A percentile compares a stretch with the other conserved stretches of the same genome.
These are phyloP conservation scores for Boletus huronensis DNA, from an alignment of 768 basidiomycete genomes.

Conservation along the genomic window DNA sequence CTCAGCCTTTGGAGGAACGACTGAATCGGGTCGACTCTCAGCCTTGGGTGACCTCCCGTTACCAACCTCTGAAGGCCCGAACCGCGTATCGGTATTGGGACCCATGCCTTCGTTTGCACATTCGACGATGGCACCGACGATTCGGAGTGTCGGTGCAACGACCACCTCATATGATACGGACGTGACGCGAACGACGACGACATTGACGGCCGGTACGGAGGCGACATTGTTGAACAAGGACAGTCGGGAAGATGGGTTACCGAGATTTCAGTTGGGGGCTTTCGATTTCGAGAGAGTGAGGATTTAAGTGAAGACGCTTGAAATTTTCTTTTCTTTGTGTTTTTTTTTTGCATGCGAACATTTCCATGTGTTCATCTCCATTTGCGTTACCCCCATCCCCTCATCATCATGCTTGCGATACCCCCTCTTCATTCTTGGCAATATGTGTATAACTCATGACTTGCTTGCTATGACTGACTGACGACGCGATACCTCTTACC, in stretches of 20 bases:
- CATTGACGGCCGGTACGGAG: constrained; percentile 16
- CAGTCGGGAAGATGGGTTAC: constrained; percentile 6
- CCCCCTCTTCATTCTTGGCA: not conserved
- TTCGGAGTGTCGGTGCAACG: constrained; percentile 31
- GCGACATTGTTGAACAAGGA: constrained; percentile 7
- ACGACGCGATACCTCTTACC: constrained; percentile 12
- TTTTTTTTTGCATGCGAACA: constrained; percentile 1
- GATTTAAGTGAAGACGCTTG: not conserved
- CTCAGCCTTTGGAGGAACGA: constrained; percentile 45
- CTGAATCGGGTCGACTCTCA: constrained; percentile 22
- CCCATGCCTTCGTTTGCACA: constrained; percentile 33
- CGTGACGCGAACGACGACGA: constrained; percentile 21
- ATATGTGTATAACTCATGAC: not conserved
- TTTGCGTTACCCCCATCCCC: constrained; percentile 9
- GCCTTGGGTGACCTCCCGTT: constrained; percentile 21
- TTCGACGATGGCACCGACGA: constrained; percentile 28
- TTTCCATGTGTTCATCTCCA: not conserved
- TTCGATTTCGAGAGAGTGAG: constrained; percentile 24
- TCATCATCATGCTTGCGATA: constrained; percentile 9
- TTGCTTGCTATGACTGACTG: constrained; percentile 2
- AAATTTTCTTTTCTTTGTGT: not conserved
- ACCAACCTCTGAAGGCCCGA: constrained; percentile 9
- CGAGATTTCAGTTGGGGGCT: constrained; percentile 12
- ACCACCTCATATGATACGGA: constrained; percentile 32
- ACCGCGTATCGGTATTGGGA: constrained; percentile 28